Base-by-base conservation (phyloP, 192 early-diverging fungal genomes). In the Pilaira anomala region DNA sequence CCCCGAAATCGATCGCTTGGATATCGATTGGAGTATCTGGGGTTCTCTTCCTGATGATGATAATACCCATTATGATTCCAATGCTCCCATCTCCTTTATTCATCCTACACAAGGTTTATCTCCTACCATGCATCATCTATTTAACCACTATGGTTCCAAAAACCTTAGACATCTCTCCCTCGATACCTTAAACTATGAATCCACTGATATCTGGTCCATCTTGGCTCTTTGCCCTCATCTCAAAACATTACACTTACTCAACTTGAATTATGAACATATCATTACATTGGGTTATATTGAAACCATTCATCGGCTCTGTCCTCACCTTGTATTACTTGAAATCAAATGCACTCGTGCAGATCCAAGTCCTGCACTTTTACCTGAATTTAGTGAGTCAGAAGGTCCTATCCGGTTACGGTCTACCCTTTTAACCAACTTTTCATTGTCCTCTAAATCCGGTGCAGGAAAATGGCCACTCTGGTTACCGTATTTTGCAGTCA, bases 11-110 rank as follows among this genome's bases (percentile, higher is more conserved):
- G 56, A 58, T 16, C 40, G 13, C 21, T 24, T 58, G 5, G 14
- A 41, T 40, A 40, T 58, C n/a, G 56, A 58, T 42, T 58, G 56
- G 56, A 58, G 25, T 6, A 12, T 58, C 6, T 58, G 56, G 56
- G 21, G 56, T 24, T 11, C 39, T 4, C 19, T 42, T 13, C 5
- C 21, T 21, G 30, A 40, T 1, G 36, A 42, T 8, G 12, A 8
- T 5, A 40, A 40, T 19, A 36, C 33, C 33, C 33, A 36, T 9
- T 36, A 19, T 11, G 53, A 55, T 55, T 6, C 53, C 16, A 42
- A 58, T 3, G 40, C 16, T 24, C 56, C 40, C 1, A 25, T 42
- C 13, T 58, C 56, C 8, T 58, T 40, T 21, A 58, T 58, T 22
- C 39, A 42, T 42, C 56, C 56, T 36, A 18, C 56, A 13, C 40